Conservation (phyloP, 2,329 filamentous ascomycete genomes). For the Neofusicoccum umdonicola region DNA sequence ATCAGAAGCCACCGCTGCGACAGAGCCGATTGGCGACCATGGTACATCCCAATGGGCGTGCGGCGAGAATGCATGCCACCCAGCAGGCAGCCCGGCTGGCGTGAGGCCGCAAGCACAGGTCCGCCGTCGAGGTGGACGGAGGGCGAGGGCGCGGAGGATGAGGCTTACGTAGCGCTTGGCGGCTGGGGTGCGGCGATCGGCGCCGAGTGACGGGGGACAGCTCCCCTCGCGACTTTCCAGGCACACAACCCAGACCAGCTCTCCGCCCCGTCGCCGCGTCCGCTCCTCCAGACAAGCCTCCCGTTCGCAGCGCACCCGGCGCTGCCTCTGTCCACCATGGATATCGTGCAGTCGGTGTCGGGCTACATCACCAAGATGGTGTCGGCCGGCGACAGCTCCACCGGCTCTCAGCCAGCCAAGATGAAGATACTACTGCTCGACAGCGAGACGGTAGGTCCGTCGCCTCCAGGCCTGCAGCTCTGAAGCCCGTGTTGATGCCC, state of each 20-base stretch:
- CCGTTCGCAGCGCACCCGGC: not conserved
- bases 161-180: conserved; percentile 15
- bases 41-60: too few relatives aligned
- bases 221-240: not conserved
- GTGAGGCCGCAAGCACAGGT: too few relatives aligned
- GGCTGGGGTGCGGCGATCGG: not conserved
- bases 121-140: not conserved
- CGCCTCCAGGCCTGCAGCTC: conserved; percentile 29
- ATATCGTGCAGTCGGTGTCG: conserved; percentile 87
- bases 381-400: conserved; percentile 71
- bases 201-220: conserved; percentile 1
- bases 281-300: not conserved
- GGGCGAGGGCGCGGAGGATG: not conserved
- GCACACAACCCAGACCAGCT: not conserved
- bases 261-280: not conserved
- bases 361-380: conserved; percentile 98
- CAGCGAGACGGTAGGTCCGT: conserved; percentile 73
- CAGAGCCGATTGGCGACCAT: too few relatives aligned
- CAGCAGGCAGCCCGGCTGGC: too few relatives aligned
- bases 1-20: too few relatives aligned
- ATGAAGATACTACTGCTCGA: conserved; percentile 98
- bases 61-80: too few relatives aligned
- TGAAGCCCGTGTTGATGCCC: not conserved
- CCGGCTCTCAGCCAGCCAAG: conserved; percentile 71
- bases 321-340: conserved; percentile 61